Evolutionary conservation across 352 stramenopile species (phyloP).

Genomic region (Phytopythium mirpurense): DNA sequence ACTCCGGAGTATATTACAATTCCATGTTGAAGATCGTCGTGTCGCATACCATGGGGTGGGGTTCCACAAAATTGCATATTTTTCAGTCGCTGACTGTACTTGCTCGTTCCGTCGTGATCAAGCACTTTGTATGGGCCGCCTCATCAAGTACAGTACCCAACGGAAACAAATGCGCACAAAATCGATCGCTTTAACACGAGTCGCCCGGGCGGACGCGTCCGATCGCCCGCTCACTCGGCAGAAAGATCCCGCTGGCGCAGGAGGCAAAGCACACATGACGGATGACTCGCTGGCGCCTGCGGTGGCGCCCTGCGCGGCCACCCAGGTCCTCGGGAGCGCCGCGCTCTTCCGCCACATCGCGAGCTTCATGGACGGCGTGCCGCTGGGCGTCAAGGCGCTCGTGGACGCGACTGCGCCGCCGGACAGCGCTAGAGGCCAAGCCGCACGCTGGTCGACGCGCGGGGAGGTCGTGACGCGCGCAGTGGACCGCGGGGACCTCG

Average conservation of each 20-base stretch:
- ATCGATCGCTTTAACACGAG: too few relatives aligned
- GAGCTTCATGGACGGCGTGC: constrained; percentile 29
- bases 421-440: constrained; percentile 5
- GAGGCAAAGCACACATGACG: background rate
- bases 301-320: constrained; percentile 7
- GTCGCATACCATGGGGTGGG: too few relatives aligned
- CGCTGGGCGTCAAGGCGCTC: constrained; percentile 14
- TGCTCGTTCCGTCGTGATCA: too few relatives aligned
- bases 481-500: constrained; percentile 21
- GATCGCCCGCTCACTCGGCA: background rate
- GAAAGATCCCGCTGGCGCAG: background rate
- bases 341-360: constrained; percentile 23
- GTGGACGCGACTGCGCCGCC: constrained; percentile 3
- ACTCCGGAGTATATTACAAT: too few relatives aligned
- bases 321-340: constrained; percentile 20
- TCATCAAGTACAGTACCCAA: too few relatives aligned
- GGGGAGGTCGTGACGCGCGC: constrained; percentile 17
- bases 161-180: too few relatives aligned
- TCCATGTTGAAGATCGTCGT: too few relatives aligned
- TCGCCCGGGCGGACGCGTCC: too few relatives aligned
- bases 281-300: background rate
- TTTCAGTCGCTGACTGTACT: too few relatives aligned
- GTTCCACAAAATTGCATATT: too few relatives aligned
- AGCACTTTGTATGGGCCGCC: too few relatives aligned
- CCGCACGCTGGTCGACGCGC: constrained; percentile 16